A percentile compares a stretch with the other conserved stretches of the same genome.
These are phyloP conservation scores for Ceratocystis cacaofunesta DNA, from an alignment of 2,329 filamentous ascomycete genomes.

Conservation along the genomic window DNA sequence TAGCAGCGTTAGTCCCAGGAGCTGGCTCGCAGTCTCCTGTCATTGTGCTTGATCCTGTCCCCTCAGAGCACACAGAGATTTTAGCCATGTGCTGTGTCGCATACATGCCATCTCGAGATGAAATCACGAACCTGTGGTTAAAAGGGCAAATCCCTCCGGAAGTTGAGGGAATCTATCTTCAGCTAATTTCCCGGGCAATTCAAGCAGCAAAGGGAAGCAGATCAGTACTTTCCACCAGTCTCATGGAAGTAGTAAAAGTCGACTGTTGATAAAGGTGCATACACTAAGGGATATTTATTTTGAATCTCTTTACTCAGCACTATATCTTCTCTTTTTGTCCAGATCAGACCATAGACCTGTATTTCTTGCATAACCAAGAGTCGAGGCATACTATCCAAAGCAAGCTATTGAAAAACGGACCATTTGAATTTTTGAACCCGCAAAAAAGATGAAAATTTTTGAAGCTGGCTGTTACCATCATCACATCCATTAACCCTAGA, in stretches of 20 bases:
- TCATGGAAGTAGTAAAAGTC: conserved; percentile 25
- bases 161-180: conserved; percentile 23
- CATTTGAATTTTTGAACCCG: too few relatives aligned
- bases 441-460: too few relatives aligned
- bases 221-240: conserved; percentile 23
- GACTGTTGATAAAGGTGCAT: background rate
- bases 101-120: conserved; percentile 73
- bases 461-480: too few relatives aligned
- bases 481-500: too few relatives aligned
- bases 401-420: background rate
- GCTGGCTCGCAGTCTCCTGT: conserved; percentile 25
- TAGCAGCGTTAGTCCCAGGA: conserved; percentile 57
- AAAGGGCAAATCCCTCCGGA: conserved; percentile 50
- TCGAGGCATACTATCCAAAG: background rate
- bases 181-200: conserved; percentile 28
- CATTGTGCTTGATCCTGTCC: conserved; percentile 65
- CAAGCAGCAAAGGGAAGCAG: conserved; percentile 28
- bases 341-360: background rate
- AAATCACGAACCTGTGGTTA: conserved; percentile 89
- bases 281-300: background rate
- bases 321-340: background rate
- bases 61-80: conserved; percentile 63
- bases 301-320: background rate
- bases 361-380: background rate
- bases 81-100: conserved; percentile 77